Evolutionary conservation across 2,329 filamentous ascomycete genomes (phyloP), one percentile per base, ranked within the genome.

Genomic region (Monosporascus sp.): DNA sequence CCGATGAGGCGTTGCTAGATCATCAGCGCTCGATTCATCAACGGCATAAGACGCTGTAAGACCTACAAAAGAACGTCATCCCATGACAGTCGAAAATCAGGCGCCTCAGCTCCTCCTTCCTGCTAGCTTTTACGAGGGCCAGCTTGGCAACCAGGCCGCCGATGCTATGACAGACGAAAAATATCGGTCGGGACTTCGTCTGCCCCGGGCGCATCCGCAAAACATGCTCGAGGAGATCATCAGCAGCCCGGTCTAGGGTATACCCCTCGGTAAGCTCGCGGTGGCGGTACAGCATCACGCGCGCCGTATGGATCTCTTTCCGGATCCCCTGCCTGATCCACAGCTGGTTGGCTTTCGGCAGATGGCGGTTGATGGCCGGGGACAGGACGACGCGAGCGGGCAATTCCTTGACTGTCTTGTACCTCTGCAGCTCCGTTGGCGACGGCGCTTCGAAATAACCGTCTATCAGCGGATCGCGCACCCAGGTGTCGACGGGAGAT

Each of bases 121-220:
- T 62, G 38, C 66, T 72, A 3, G 79, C 78, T 58, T 74, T 77
- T 7, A 78, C 72, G 43, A 86, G 61, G 2, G 79, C 80, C 60
- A 76, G 70, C 69, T 86, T 86, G 7, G 78, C 77, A 1, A 85
- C 79, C 25, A 86, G 62, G 0, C 83, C 83, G 1, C 83, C 83
- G 6, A 85, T 73, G 47, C 82, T 83, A 53, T 86, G 83, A 11
- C 76, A 82, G 14, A 86, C 72, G 61, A 86, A 83, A 55, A 86
- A 74, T 2, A 86, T 59, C 0, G 82, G 83, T 5, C 82, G 74
- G 2, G 69, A 67, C 43, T 66, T 66, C 20, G 65, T 62, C 48
- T 67, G 43, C 0, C 60, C 62, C 5, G 55, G 55, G 22, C 76
- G 65, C 50, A 74, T 61, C 37, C 58, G 65, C 25, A 58, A 57